Conservation (phyloP, 2,329 filamentous ascomycete genomes). For the Parastagonospora nodorum region DNA sequence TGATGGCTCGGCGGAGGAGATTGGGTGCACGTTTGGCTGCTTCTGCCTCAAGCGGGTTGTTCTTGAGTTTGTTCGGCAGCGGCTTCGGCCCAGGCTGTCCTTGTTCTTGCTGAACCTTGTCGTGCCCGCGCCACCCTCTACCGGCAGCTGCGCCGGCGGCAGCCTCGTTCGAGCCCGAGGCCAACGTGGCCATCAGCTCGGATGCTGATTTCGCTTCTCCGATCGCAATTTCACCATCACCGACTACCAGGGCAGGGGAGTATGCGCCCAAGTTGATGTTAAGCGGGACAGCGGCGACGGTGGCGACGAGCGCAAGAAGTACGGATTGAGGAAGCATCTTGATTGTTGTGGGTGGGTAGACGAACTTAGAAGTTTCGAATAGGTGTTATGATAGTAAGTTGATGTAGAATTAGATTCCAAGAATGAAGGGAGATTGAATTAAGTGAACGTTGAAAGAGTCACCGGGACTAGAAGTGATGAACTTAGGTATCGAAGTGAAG, state of each 20-base stretch:
- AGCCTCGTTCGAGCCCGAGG: conserved; percentile 45
- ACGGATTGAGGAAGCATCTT: conserved; percentile 48
- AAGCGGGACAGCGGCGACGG: conserved; percentile 51
- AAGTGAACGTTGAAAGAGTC: conserved; percentile 26
- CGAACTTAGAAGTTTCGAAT: not conserved
- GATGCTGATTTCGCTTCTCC: conserved; percentile 50
- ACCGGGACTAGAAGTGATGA: conserved; percentile 35
- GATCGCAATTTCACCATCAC: conserved; percentile 60
- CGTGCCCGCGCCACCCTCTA: conserved; percentile 18
- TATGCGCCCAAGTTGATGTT: conserved; percentile 61
- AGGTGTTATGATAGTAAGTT: not conserved
- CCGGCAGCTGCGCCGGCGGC: conserved; percentile 33
- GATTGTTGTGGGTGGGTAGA: conserved; percentile 25
- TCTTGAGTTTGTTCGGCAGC: conserved; percentile 16
- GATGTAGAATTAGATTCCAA: conserved; percentile 15
- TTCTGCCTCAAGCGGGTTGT: conserved; percentile 33
- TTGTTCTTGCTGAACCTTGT: conserved; percentile 26
- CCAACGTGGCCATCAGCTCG: conserved; percentile 52
- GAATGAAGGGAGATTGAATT: conserved; percentile 23
- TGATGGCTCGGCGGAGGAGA: conserved; percentile 31
- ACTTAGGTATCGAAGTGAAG: conserved; percentile 38
- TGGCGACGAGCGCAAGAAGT: conserved; percentile 42
- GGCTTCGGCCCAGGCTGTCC: conserved; percentile 14
- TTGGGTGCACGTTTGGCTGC: conserved; percentile 32
- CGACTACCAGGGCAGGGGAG: conserved; percentile 58